Base-by-base conservation (phyloP, 2,329 filamentous ascomycete species). In the Ceratocystis papillata region DNA sequence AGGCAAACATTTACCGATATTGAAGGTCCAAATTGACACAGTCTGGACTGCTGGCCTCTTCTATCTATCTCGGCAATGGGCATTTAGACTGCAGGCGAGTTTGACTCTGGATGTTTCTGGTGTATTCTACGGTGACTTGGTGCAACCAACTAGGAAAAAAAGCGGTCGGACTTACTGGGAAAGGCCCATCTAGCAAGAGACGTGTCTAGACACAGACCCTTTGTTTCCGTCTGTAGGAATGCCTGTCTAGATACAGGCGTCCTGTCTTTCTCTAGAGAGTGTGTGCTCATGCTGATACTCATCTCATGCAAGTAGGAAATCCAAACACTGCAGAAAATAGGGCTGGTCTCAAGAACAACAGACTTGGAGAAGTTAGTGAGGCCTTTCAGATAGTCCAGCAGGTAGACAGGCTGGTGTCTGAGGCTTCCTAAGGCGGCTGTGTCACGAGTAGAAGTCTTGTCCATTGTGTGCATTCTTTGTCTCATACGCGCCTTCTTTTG, bases 61-160 rank as follows among this genome's bases (percentile, higher is more conserved):
- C 22, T 22, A 22, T n/a, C 15, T 33, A n/a, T 7, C 53, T 59
- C 53, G 17, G 53, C 53, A 59, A 59, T 33, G 7, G 53, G 28
- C 53, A 59, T 25, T 59, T 59, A 30, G 53, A 59, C 28, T 59
- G 10, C 53, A 59, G 25, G 53, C 28, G 53, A 33, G 25, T n/a
- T 59, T 59, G 53, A 59, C 53, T 59, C 53, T 59, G 53, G 17
- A 59, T 59, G 53, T 59, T 59, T 37, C 53, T 59, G 53, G 53
- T 30, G 25, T 17, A 59, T 59, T 59, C 53, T 33, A 37, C 28
- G 53, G 17, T 1, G 17, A n/a, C 25, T 59, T 59, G 53, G 53
- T 59, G 53, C 20, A 59, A 59, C 53, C 15, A 37, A 30, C 5
- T 30, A 59, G 15, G 15, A 59, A 30, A n/a, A 55, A 59, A 30